Evolutionary conservation across 495 filamentous ascomycete genomes (phyloP).

Genomic region (Daldinia loculata): DNA sequence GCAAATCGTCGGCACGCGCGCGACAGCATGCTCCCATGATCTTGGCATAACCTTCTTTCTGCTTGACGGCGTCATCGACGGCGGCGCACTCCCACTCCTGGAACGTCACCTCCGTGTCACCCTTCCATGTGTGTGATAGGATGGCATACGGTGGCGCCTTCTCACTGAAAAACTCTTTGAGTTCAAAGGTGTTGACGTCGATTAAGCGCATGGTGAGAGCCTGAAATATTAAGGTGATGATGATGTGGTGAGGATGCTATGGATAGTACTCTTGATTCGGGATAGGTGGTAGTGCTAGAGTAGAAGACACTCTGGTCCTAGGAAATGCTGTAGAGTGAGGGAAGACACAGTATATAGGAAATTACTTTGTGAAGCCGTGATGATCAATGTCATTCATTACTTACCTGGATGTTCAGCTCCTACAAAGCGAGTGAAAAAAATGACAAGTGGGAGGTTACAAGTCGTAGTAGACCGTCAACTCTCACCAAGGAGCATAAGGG

Average conservation of each 20-base stretch:
- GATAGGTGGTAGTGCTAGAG: neutral
- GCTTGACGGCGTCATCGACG: conserved; percentile 8
- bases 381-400: neutral
- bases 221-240: neutral
- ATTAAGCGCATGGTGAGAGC: conserved; percentile 53
- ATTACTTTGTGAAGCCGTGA: neutral
- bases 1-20: conserved; percentile 25
- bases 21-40: conserved; percentile 39
- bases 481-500: neutral
- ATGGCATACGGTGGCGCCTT: conserved; percentile 52
- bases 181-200: conserved; percentile 49
- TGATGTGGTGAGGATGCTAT: neutral
- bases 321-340: neutral
- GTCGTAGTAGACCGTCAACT: conserved; percentile 3
- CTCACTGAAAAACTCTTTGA: conserved; percentile 48
- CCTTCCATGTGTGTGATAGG: conserved; percentile 57
- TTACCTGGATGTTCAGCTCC: neutral
- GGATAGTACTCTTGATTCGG: neutral
- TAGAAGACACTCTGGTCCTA: neutral
- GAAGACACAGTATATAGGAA: neutral
- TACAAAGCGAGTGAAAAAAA: conserved; percentile 9
- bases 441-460: neutral
- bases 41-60: conserved; percentile 42
- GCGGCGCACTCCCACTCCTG: conserved; percentile 42
- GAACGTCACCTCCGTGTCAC: conserved; percentile 52